Evolutionary conservation across 768 basidiomycete genomes (phyloP).

Genomic region (Exidia glandulosa): DNA sequence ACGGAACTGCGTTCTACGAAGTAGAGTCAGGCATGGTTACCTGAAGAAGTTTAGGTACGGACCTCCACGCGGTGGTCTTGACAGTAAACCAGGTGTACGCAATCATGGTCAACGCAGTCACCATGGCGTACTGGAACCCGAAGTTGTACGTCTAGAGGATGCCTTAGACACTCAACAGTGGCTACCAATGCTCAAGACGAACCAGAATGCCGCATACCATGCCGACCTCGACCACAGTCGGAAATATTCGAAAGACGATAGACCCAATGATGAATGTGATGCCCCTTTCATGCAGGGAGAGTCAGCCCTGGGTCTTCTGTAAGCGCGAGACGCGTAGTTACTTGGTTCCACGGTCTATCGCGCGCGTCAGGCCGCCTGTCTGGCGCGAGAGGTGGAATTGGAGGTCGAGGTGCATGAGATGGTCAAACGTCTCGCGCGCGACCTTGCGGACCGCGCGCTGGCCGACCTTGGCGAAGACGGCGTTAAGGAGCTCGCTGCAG

Average conservation of each 20-base stretch:
- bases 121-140: slow-evolving; percentile 92
- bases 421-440: slow-evolving; percentile 90
- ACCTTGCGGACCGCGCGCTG: slow-evolving; percentile 92
- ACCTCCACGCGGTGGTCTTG: slow-evolving; percentile 94
- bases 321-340: slow-evolving; percentile 25
- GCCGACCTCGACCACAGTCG: slow-evolving; percentile 90
- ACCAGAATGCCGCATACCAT: slow-evolving; percentile 97
- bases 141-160: slow-evolving; percentile 80
- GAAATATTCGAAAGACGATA: slow-evolving; percentile 87
- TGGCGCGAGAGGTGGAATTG: slow-evolving; percentile 88
- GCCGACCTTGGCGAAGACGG: slow-evolving; percentile 91
- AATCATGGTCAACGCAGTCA: slow-evolving; percentile 74
- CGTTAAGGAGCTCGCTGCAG: slow-evolving; percentile 87
- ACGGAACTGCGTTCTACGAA: slow-evolving; percentile 74
- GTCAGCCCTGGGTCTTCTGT: background rate
- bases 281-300: slow-evolving; percentile 42
- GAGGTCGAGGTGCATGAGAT: slow-evolving; percentile 82
- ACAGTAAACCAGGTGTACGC: slow-evolving; percentile 98
- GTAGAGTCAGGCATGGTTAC: background rate
- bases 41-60: slow-evolving; percentile 6
- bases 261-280: slow-evolving; percentile 93
- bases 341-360: slow-evolving; percentile 98
- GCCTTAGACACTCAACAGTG: background rate
- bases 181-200: background rate
- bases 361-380: slow-evolving; percentile 90